Conservation (phyloP, 176 grass and related monocot genomes). For the Eragrostis nindensis region DNA sequence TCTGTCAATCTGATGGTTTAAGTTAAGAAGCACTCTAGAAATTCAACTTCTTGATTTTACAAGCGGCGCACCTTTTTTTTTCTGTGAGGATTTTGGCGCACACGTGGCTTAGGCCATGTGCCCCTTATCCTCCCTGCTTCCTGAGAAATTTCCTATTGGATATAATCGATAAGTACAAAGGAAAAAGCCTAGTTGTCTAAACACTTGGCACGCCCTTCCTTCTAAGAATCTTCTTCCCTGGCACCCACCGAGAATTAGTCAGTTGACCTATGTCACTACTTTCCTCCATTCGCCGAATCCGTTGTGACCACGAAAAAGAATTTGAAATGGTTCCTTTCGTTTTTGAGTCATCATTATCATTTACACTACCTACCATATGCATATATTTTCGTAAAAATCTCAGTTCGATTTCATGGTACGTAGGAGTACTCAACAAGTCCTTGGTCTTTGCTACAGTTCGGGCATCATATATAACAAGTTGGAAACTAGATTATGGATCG, state of each 20-base stretch:
- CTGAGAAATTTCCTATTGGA: conserved; percentile 24
- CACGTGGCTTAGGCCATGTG: not conserved
- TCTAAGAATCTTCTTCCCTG: conserved; percentile 52
- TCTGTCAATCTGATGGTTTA: no score
- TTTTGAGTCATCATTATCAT: not conserved
- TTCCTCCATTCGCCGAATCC: conserved; percentile 32
- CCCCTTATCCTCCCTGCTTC: not conserved
- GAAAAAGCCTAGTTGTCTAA: not conserved
- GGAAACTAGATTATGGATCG: not conserved
- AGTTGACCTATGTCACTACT: conserved; percentile 10
- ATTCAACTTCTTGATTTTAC: not conserved
- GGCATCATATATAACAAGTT: not conserved
- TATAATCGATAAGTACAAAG: conserved; percentile 13
- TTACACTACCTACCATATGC: not conserved
- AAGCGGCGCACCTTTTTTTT: not conserved
- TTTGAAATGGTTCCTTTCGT: no score
- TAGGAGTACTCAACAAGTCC: not conserved
- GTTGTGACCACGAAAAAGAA: not conserved
- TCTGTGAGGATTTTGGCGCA: not conserved
- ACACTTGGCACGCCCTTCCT: conserved; percentile 26
- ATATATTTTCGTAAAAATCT: not conserved
- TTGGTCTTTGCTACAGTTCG: not conserved
- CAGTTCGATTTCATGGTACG: not conserved
- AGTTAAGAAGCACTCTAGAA: not conserved
- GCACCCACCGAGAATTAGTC: not conserved